phyloP scores from a whole-genome alignment of 2,329 filamentous ascomycete genomes.

The Aspergillus sp. region DNA sequence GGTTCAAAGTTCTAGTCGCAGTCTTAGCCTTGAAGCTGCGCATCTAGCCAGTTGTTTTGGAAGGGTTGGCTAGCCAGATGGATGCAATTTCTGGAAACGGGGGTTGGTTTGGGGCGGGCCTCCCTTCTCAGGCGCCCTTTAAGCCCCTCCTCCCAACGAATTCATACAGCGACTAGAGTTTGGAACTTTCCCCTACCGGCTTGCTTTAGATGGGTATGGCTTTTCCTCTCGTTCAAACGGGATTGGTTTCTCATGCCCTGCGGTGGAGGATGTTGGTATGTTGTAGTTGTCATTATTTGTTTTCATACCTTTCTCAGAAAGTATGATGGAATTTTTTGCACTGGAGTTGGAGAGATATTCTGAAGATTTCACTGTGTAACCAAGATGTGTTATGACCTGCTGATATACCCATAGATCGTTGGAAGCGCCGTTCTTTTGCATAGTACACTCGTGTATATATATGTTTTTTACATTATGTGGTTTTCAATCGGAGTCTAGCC shows the following conservation, averaged over 20 bases:
- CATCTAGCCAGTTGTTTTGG: background rate
- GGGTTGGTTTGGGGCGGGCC: background rate
- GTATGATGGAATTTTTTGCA: background rate
- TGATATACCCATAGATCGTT: constrained; percentile 23
- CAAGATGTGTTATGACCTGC: constrained; percentile 12
- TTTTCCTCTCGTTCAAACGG: constrained; percentile 45
- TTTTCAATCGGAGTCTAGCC: background rate
- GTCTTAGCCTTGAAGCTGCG: background rate
- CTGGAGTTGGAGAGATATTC: constrained; percentile 2
- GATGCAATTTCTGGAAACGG: background rate
- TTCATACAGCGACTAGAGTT: constrained; percentile 10
- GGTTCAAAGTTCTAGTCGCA: constrained; percentile 3
- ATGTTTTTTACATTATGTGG: background rate
- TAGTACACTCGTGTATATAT: constrained; percentile 6
- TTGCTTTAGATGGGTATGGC: constrained; percentile 43
- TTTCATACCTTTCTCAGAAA: background rate
- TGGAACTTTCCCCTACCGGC: constrained; percentile 16
- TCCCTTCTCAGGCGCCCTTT: background rate
- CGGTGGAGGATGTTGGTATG: constrained; percentile 1
- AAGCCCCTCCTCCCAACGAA: background rate
- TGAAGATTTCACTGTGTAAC: constrained; percentile 11
- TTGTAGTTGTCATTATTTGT: background rate
- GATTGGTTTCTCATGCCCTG: constrained; percentile 45
- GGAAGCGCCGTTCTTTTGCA: constrained; percentile 9
- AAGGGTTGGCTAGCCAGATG: background rate